Evolutionary conservation across 306 rosid species (phyloP).

Genomic region (Abrus precatorius): DNA sequence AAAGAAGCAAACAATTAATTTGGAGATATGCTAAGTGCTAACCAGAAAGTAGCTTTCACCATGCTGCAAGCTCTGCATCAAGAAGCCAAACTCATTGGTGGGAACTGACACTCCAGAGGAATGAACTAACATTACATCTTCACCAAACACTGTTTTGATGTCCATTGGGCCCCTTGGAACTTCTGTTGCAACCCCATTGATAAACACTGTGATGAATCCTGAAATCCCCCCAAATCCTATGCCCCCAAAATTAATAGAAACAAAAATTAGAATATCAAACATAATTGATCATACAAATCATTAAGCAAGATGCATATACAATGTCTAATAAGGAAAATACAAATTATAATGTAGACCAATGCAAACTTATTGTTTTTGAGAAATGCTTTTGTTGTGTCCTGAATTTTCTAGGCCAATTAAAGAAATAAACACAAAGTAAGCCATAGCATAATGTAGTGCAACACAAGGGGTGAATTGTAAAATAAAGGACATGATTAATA

Average conservation of each 20-base stretch:
- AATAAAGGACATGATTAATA: background rate
- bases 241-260: constrained; percentile 5
- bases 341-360: background rate
- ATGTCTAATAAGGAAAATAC: background rate
- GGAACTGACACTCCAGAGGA: constrained; percentile 83
- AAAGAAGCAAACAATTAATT: background rate
- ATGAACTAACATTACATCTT: constrained; percentile 77
- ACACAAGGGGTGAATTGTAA: background rate
- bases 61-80: constrained; percentile 71
- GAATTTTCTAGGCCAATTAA: constrained; percentile 7
- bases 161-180: constrained; percentile 76
- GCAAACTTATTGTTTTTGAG: background rate
- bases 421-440: no score
- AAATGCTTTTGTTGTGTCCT: background rate
- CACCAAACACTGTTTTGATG: constrained; percentile 72
- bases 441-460: background rate
- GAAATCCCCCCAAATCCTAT: constrained; percentile 45
- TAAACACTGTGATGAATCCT: constrained; percentile 77
- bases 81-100: constrained; percentile 77
- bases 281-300: background rate
- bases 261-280: background rate
- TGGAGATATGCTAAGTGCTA: constrained; percentile 12
- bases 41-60: constrained; percentile 97
- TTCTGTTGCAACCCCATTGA: constrained; percentile 88
- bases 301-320: background rate